Base-by-base conservation (phyloP, 176 grass and related monocot genomes). In the Eleusine coracana region DNA sequence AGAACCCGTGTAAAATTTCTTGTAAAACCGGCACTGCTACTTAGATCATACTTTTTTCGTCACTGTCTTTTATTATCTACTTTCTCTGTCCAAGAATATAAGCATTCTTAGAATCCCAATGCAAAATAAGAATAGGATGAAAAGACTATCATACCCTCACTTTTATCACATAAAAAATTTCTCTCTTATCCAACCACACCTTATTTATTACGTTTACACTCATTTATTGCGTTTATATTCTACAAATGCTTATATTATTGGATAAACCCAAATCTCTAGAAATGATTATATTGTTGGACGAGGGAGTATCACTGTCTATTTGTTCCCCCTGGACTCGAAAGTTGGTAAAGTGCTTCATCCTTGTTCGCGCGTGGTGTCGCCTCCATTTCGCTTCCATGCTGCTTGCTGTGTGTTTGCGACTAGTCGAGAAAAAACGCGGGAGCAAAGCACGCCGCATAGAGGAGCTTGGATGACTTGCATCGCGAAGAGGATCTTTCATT, bases 401-500 rank as follows among this genome's bases (percentile, higher is more conserved):
- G 23, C 40, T 5, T 63, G 56, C 58, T 45, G 61, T 66, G 60
- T 34, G 21, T 84, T 42, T 25, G 37, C 18, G 17, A 11, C 2
- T 20, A 49, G 0, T 11, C 18, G 31, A 34, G 31, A 10, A 52
- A 20, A 52, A 71, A 84, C 68, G 77, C 68, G 68, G 14, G 72
- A 70, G 42, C 31, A 63, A 64, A 70, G 42, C 31, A 63, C 29
- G 68, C 75, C 58, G 71, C 68, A 58, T 39, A 7, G 17, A 65
- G 75, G 49, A 13, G 75, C 46, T 71, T 36, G 60, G 84, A 67
- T 86, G 68, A 66, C 84, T 56, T 38, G 34, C 78, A 69, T 80
- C 78, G 83, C 73, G 4, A n/a, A 78, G 59, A 51, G 83, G 79
- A 74, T 78, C 59, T 82, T 87, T 27, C 54, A n/a, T 76, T 81